Percentiles rank a stretch among this genome's conserved stretches.
phyloP scores from a whole-genome alignment of 2,329 filamentous ascomycete genomes.

The Coccinonectria pachysandricola region DNA sequence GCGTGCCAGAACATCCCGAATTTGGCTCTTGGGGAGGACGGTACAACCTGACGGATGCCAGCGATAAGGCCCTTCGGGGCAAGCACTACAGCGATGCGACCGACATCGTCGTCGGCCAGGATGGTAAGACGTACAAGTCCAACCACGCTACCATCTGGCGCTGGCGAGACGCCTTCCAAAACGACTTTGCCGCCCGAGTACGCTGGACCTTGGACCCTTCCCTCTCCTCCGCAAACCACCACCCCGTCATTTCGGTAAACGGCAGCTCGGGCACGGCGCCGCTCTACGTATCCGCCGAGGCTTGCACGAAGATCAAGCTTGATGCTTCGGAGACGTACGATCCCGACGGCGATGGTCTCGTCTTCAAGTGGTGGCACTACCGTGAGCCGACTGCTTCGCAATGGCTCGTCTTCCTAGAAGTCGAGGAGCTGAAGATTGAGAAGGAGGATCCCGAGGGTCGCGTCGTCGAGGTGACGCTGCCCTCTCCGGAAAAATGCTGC shows the following conservation, averaged over 20 bases:
- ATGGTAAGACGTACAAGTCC: conserved; percentile 17
- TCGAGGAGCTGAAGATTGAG: conserved; percentile 22
- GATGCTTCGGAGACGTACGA: conserved; percentile 37
- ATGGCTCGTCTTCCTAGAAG: conserved; percentile 27
- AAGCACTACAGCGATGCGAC: conserved; percentile 21
- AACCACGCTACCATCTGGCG: conserved; percentile 31
- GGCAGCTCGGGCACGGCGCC: conserved; percentile 28
- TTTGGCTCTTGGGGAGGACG: conserved; percentile 41
- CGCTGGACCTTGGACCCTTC: conserved; percentile 24
- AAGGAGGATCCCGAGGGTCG: conserved; percentile 9
- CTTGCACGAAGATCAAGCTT: conserved; percentile 28
- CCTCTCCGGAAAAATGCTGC: conserved; percentile 28
- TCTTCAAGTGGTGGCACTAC: conserved; percentile 42
- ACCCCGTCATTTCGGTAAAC: conserved; percentile 33
- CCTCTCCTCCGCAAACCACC: conserved; percentile 31
- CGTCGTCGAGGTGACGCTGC: conserved; percentile 27
- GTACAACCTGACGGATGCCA: conserved; percentile 26
- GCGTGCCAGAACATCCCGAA: conserved; percentile 33
- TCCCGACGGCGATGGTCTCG: conserved; percentile 31
- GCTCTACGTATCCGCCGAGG: conserved; percentile 29
- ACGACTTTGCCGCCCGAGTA: conserved; percentile 32
- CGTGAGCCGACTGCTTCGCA: conserved; percentile 26
- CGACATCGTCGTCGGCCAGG: conserved; percentile 19
- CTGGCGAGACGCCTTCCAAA: conserved; percentile 30
- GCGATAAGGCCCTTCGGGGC: conserved; percentile 7